These are phyloP conservation scores for Ophiostoma tasmaniense DNA, from an alignment of 2,329 filamentous ascomycete genomes.

Conservation along the genomic window DNA sequence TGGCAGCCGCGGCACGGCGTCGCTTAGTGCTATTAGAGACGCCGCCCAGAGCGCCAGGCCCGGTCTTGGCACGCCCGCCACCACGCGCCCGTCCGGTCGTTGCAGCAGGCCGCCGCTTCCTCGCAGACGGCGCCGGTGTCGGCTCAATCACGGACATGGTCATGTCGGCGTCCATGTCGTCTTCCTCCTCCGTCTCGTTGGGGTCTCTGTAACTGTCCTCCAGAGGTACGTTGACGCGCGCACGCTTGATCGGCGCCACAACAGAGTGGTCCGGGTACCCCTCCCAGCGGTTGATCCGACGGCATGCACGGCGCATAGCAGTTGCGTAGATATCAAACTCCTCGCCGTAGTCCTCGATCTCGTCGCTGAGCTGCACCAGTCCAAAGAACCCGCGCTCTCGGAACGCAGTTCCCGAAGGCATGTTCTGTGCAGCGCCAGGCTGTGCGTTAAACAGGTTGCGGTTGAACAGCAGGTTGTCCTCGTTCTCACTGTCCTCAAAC, in stretches of 20 bases:
- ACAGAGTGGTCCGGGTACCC: conserved; percentile 27
- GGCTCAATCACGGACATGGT: conserved; percentile 11
- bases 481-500: conserved; percentile 56
- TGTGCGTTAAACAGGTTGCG: conserved; percentile 20
- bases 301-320: conserved; percentile 52
- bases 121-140: conserved; percentile 12
- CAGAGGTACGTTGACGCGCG: conserved; percentile 22
- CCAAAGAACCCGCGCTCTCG: conserved; percentile 54
- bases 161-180: conserved; percentile 21
- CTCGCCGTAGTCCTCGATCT: conserved; percentile 69
- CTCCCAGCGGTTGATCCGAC: conserved; percentile 65
- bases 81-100: conserved; percentile 10
- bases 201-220: conserved; percentile 26
- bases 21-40: conserved; percentile 17
- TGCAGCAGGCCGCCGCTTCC: conserved; percentile 18
- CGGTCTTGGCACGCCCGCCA: conserved; percentile 11
- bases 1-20: conserved; percentile 9
- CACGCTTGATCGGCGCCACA: conserved; percentile 39
- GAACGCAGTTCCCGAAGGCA: conserved; percentile 32
- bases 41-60: background rate
- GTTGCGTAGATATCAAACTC: conserved; percentile 59
- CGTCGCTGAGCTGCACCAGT: conserved; percentile 50
- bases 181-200: conserved; percentile 29
- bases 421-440: conserved; percentile 17
- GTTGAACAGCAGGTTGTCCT: conserved; percentile 34